Evolutionary conservation across 139 green algal genomes (phyloP), one percentile per base, ranked within the genome.

Genomic region (Zygnema circumcarinatum): DNA sequence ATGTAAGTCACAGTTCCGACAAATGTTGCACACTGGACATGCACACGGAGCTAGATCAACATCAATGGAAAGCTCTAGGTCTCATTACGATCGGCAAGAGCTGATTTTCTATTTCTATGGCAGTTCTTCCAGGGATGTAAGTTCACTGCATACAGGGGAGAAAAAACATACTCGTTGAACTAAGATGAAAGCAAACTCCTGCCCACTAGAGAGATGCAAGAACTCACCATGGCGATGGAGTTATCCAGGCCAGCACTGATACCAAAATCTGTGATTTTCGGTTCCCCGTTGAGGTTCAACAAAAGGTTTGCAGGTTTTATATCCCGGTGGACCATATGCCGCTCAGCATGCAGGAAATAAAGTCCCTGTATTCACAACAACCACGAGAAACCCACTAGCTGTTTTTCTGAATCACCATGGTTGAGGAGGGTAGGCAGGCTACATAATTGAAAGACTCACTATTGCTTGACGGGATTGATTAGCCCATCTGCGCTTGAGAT

Each of bases 241-340:
- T 86, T 90, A 80, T 89, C 87, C 1, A 92, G 72, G 2, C 76
- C 81, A 29, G 79, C 72, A 67, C 85, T 92, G 31, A 93, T 93
- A 20, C 91, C 91, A 84, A 94, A 94, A 85, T 94, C 91, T 22
- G 90, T 88, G 52, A 94, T 88, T 80, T 94, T 94, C 35, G 87
- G 40, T 29, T 89, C 78, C 29, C 91, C 91, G 22, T 87, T 72
- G n/a, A 91, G 75, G 47, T 85, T 87, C 0, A 94, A 56, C 1
- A 94, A 85, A 16, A 94, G 73, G 56, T 94, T 94, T 33, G 76
- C 90, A 29, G 91, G 91, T 74, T 94, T 94, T 68, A 94, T 91
- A 82, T 94, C 91, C 2, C 91, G 62, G 74, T 94, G 91, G 20
- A 94, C 87, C 33, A 92, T 38, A 41, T 87, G 75, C 29, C 85